phyloP scores from a whole-genome alignment of 2,329 filamentous ascomycete species.

The Anisogramma anomala region DNA sequence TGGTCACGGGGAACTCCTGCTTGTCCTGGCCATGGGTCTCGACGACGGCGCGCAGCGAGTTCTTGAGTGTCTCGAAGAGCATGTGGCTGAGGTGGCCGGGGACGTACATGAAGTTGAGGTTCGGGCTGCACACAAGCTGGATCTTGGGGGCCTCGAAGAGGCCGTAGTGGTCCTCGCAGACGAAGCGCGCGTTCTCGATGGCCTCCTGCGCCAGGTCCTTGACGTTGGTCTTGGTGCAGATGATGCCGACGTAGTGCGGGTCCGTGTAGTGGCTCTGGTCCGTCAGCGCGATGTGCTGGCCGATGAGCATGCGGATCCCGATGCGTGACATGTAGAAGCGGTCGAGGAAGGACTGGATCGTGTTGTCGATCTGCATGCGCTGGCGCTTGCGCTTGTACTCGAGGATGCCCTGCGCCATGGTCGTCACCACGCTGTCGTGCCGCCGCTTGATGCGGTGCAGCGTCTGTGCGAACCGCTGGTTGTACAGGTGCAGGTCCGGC shows the following conservation, averaged over 20 bases:
- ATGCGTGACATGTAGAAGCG: conserved; percentile 99
- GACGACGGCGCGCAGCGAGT: conserved; percentile 91
- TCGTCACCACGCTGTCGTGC: conserved; percentile 95
- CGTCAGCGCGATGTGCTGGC: conserved; percentile 92
- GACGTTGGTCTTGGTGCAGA: conserved; percentile 97
- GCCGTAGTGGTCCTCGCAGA: conserved; percentile 97
- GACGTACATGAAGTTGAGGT: conserved; percentile 98
- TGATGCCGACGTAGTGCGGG: conserved; percentile 93
- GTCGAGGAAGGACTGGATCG: conserved; percentile 94
- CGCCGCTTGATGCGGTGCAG: conserved; percentile 89
- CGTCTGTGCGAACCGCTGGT: conserved; percentile 77
- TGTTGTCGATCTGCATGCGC: conserved; percentile 95
- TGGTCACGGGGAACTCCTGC: conserved; percentile 90
- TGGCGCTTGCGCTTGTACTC: conserved; percentile 96
- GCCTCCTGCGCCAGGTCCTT: conserved; percentile 89
- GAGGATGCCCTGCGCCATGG: conserved; percentile 92
- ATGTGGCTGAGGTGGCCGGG: conserved; percentile 98
- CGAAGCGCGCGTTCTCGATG: conserved; percentile 97
- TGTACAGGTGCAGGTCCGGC: conserved; percentile 87
- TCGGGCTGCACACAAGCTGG: conserved; percentile 87
- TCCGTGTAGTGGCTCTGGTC: conserved; percentile 85
- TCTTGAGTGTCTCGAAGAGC: conserved; percentile 98
- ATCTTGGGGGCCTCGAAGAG: conserved; percentile 94
- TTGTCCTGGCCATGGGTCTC: conserved; percentile 92
- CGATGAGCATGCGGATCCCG: conserved; percentile 97